A percentile compares a stretch with the other conserved stretches of the same genome.
phyloP scores from a whole-genome alignment of 2,329 filamentous ascomycete genomes.

The Alternaria burnsii region DNA sequence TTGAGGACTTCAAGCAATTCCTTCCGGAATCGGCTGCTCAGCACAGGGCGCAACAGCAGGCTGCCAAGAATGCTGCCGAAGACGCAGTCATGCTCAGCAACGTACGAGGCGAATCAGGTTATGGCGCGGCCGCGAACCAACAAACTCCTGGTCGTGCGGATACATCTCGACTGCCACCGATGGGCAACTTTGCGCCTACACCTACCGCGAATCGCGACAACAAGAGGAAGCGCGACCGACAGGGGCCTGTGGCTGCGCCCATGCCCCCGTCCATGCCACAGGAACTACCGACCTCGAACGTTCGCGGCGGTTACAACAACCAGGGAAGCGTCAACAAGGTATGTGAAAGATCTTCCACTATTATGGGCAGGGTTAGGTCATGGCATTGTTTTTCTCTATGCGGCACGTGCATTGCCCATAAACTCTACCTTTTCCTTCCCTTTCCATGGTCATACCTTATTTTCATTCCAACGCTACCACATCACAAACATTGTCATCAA shows the following conservation, averaged over 20 bases:
- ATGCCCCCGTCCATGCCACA: slow-evolving; percentile 44
- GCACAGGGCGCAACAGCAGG: slow-evolving; percentile 63
- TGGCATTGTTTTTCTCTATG: slow-evolving; percentile 9
- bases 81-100: slow-evolving; percentile 73
- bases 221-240: slow-evolving; percentile 80
- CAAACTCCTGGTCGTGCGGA: slow-evolving; percentile 59
- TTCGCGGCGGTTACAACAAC: slow-evolving; percentile 40
- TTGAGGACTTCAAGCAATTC: slow-evolving; percentile 99
- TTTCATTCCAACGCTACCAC: background rate
- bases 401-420: slow-evolving; percentile 10
- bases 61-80: slow-evolving; percentile 70
- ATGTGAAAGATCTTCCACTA: slow-evolving; percentile 19
- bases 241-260: slow-evolving; percentile 55
- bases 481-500: background rate
- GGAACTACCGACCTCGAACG: slow-evolving; percentile 45
- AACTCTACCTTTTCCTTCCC: background rate
- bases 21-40: slow-evolving; percentile 86
- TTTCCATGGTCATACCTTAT: background rate
- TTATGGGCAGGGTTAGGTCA: slow-evolving; percentile 6
- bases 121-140: slow-evolving; percentile 54
- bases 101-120: slow-evolving; percentile 63
- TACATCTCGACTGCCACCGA: slow-evolving; percentile 74
- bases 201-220: slow-evolving; percentile 85
- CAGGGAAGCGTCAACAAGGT: slow-evolving; percentile 46
- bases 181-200: slow-evolving; percentile 91